Percentiles rank a stretch among this genome's conserved stretches.
phyloP scores from a whole-genome alignment of 169 alveolate species.

The Eimeria necatrix region DNA sequence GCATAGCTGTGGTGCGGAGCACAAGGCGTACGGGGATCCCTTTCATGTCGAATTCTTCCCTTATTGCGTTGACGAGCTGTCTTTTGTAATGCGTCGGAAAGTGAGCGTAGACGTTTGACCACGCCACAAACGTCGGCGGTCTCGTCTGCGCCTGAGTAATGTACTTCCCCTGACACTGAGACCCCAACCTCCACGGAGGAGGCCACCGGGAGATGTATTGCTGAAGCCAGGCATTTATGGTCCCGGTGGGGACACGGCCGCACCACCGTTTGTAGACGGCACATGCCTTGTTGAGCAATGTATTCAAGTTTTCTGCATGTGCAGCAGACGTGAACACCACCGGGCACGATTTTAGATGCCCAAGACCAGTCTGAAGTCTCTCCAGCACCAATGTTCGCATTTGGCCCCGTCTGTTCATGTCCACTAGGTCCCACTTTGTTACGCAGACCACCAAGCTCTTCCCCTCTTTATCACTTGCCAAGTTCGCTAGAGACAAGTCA shows the following conservation, averaged over 20 bases:
- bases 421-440: constrained; percentile 84
- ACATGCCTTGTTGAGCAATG: constrained; percentile 76
- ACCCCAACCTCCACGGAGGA: constrained; percentile 92
- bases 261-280: constrained; percentile 78
- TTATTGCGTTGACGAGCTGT: constrained; percentile 85
- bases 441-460: constrained; percentile 81
- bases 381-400: constrained; percentile 71
- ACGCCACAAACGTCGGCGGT: constrained; percentile 91
- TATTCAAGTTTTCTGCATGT: constrained; percentile 77
- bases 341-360: constrained; percentile 82
- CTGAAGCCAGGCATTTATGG: constrained; percentile 82
- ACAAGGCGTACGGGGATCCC: constrained; percentile 85
- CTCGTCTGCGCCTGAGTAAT: constrained; percentile 81
- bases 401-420: constrained; percentile 12
- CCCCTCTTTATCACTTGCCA: constrained; percentile 82
- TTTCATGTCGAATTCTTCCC: constrained; percentile 85
- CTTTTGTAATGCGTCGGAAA: constrained; percentile 88
- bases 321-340: constrained; percentile 81
- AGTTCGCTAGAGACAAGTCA: constrained; percentile 80
- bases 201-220: constrained; percentile 83
- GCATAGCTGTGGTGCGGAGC: constrained; percentile 87
- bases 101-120: constrained; percentile 88
- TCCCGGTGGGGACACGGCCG: constrained; percentile 82
- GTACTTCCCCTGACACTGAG: constrained; percentile 87
- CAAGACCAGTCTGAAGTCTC: constrained; percentile 81